phyloP scores from a whole-genome alignment of 257 asterid species.

The Hygrophila difformis region DNA sequence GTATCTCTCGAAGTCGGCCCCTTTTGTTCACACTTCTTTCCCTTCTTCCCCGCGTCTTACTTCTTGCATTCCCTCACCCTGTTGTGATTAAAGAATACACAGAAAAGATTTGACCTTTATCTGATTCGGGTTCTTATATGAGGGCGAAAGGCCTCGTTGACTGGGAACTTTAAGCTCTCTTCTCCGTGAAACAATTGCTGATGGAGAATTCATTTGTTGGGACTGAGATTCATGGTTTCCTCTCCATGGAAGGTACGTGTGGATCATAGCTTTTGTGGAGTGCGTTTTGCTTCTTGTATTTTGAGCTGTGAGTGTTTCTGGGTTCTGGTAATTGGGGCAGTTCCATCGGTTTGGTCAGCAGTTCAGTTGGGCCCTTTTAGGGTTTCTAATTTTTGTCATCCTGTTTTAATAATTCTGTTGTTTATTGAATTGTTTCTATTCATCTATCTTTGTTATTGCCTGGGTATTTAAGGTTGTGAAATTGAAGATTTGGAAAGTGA shows the following conservation, averaged over 20 bases:
- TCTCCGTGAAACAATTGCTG: slow-evolving; percentile 9
- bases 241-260: slow-evolving; percentile 55
- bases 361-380: slow-evolving; percentile 17
- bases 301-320: slow-evolving; percentile 2
- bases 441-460: background rate
- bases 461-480: slow-evolving; percentile 4
- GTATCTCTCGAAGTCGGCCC: slow-evolving; percentile 17
- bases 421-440: background rate
- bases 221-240: slow-evolving; percentile 87
- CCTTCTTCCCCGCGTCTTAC: background rate
- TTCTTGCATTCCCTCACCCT: too few relatives aligned
- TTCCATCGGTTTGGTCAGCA: slow-evolving; percentile 9
- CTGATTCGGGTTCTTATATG: slow-evolving; percentile 1
- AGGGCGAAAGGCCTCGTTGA: too few relatives aligned
- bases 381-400: slow-evolving; percentile 8
- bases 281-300: background rate
- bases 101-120: background rate
- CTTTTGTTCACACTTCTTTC: background rate
- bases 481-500: background rate
- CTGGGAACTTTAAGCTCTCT: background rate
- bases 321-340: slow-evolving; percentile 10
- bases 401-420: background rate
- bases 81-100: too few relatives aligned
- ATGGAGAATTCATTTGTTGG: slow-evolving; percentile 64
- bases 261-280: slow-evolving; percentile 4